A percentile compares a stretch with the other conserved stretches of the same genome.
These are phyloP conservation scores for Cetraspora pellucida DNA, from an alignment of 192 early-diverging fungal genomes.

Conservation along the genomic window DNA sequence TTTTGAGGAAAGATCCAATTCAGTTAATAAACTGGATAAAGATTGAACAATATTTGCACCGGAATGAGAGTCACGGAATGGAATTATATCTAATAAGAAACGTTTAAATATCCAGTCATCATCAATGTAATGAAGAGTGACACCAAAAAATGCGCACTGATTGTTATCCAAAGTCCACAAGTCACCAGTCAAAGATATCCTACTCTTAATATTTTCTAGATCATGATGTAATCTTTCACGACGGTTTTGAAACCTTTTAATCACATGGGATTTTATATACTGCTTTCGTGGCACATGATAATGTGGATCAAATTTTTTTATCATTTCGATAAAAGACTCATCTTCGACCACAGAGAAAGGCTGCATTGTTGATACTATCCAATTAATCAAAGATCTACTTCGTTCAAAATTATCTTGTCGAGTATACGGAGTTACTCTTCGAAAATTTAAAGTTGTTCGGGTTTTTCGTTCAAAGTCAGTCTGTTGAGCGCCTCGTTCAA, in stretches of 20 bases:
- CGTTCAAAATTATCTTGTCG: not conserved
- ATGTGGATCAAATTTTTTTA: no score
- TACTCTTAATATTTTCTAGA: not conserved
- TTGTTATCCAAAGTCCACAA: conserved; percentile 3
- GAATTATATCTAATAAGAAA: conserved; percentile 20
- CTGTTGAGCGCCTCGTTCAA: no score
- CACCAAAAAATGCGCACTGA: not conserved
- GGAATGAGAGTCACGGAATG: not conserved
- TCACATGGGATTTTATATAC: no score
- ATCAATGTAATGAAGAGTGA: conserved; percentile 16
- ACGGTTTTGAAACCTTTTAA: not conserved
- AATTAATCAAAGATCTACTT: not conserved
- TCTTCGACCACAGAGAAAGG: not conserved
- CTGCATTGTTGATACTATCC: not conserved
- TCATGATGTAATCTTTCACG: not conserved
- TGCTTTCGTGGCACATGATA: no score
- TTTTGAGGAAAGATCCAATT: not conserved
- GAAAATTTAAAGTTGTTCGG: conserved; percentile 1
- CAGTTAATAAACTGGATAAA: not conserved
- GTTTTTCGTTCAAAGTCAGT: not conserved
- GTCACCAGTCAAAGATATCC: conserved; percentile 1
- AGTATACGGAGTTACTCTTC: not conserved
- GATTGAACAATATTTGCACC: not conserved
- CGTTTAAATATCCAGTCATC: not conserved
- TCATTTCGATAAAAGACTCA: no score